phyloP scores from a whole-genome alignment of 257 asterid genomes.

The Jacaranda copaia region DNA sequence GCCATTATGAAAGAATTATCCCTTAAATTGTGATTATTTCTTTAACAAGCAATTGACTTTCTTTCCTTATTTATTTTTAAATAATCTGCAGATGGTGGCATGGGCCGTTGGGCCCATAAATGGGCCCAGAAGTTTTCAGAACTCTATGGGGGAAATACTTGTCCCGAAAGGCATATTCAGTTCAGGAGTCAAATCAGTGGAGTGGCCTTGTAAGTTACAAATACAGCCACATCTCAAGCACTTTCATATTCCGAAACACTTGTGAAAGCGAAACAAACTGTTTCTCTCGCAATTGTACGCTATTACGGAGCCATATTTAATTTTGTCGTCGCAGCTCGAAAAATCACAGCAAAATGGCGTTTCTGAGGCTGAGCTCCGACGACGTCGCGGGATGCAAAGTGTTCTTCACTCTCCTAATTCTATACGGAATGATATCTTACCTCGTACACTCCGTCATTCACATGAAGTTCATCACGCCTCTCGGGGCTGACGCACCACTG shows the following conservation, averaged over 20 bases:
- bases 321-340: neutral
- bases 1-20: neutral
- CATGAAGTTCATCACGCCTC: slow-evolving; percentile 85
- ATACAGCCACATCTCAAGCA: neutral
- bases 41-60: too few species aligned
- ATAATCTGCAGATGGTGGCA: too few species aligned
- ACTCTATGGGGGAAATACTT: neutral
- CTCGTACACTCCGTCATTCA: slow-evolving; percentile 62
- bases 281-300: neutral
- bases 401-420: slow-evolving; percentile 50
- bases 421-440: slow-evolving; percentile 65
- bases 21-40: too few species aligned
- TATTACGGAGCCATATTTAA: neutral
- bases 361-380: slow-evolving; percentile 58
- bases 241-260: neutral
- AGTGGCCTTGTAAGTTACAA: neutral
- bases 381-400: slow-evolving; percentile 80
- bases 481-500: slow-evolving; percentile 78
- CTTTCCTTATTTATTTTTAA: too few species aligned
- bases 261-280: neutral
- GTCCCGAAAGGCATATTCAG: neutral
- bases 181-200: neutral
- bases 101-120: slow-evolving; percentile 18
- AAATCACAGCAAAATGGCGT: slow-evolving; percentile 49
- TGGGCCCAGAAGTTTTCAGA: neutral